Base-by-base conservation (phyloP, 2,329 filamentous ascomycete species). In the Amauroascus niger region DNA sequence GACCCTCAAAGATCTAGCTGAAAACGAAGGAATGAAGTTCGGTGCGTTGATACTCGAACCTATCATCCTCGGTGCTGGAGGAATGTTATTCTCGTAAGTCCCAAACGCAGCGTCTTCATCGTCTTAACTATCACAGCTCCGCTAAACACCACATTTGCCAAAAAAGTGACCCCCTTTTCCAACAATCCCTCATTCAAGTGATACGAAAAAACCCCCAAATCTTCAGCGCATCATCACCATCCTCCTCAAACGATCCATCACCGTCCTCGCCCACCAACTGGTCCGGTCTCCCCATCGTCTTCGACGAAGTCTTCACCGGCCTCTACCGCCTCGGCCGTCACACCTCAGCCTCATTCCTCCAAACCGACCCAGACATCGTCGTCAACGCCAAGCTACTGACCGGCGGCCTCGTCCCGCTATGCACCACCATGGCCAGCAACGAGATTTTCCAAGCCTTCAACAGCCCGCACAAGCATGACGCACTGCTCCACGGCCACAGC, bases 241-340 rank as follows among this genome's bases (percentile, higher is more conserved):
- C 28, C 39, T 5, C 35, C 8, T n/a, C 28, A 5, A 56, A 11
- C 30, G 57, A 51, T 59, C 62, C 18, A 7, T 40, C 1, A 26
- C 62, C 16, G 8, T n/a, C 43, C 1, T 26, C 51, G 7, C 13
- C 50, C 13, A 62, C 61, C 7, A 59, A 71, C 28, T 94, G 88
- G 88, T 75, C 76, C 1, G 87, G 88, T 1, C 77, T 94, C 3
- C 88, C 88, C 0, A 72, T 94, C 37, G 76, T 94, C 60, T 88
- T 88, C 59, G 88, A 95, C 64, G 88, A 94, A 65, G 88, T 94
- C 33, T 94, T 95, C 69, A 91, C 87, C 0, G 88, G 88, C 1
- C 74, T 94, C 3, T 90, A 90, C 66, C 86, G 88, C 11, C 80
- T 95, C 0, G 88, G 88, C 1, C 79, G 82, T 37, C 81, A 84